Evolutionary conservation across 2,329 filamentous ascomycete genomes (phyloP).

Genomic region (Diaporthe ampelina): DNA sequence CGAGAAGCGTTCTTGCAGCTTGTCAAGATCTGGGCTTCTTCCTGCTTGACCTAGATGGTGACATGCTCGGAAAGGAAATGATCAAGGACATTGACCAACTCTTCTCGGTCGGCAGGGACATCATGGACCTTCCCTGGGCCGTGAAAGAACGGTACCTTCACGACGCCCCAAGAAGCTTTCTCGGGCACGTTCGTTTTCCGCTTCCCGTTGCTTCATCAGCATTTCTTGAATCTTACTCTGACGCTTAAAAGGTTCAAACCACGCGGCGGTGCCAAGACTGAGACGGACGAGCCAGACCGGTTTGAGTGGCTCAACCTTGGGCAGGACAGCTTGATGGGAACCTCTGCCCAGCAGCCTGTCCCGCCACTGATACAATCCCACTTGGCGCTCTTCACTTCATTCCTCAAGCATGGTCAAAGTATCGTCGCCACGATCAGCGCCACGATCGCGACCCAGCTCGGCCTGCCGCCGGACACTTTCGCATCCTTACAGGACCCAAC

Average conservation of each 20-base stretch:
- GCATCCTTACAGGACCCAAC: slow-evolving; percentile 45
- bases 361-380: slow-evolving; percentile 37
- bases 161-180: slow-evolving; percentile 26
- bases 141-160: slow-evolving; percentile 9
- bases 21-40: slow-evolving; percentile 44
- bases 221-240: neutral
- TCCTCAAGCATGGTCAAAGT: slow-evolving; percentile 40
- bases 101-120: neutral
- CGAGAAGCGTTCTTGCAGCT: slow-evolving; percentile 21
- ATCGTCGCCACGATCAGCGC: slow-evolving; percentile 43
- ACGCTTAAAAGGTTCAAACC: slow-evolving; percentile 40
- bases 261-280: slow-evolving; percentile 42
- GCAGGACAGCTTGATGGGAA: slow-evolving; percentile 50
- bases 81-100: slow-evolving; percentile 3
- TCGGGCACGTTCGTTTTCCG: neutral
- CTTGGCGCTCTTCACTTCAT: slow-evolving; percentile 37
- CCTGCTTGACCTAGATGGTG: slow-evolving; percentile 40
- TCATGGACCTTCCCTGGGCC: slow-evolving; percentile 21
- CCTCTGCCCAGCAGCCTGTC: slow-evolving; percentile 40
- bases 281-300: slow-evolving; percentile 47
- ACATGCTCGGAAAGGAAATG: slow-evolving; percentile 11
- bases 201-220: no score
- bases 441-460: slow-evolving; percentile 47
- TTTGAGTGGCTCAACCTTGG: slow-evolving; percentile 50
- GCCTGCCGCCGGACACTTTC: slow-evolving; percentile 46